A percentile compares a stretch with the other conserved stretches of the same genome.
These are phyloP conservation scores for Aspergillus asperescens DNA, from an alignment of 495 filamentous ascomycete species.

Conservation along the genomic window DNA sequence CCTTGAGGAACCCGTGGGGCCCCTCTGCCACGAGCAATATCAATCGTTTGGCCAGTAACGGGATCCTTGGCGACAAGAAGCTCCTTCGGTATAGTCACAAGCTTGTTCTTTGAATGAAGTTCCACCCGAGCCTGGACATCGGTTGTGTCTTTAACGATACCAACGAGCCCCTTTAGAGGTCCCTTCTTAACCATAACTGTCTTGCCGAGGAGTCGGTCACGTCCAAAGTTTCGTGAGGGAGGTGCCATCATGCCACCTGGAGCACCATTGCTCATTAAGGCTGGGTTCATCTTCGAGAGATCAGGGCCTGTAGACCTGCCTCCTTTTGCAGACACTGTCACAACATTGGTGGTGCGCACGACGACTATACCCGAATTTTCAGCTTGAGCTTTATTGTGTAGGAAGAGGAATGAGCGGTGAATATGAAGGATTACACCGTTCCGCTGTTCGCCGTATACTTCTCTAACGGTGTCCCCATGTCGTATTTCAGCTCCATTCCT, in stretches of 20 bases:
- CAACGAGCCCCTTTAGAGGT: conserved; percentile 84
- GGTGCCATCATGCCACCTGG: conserved; percentile 61
- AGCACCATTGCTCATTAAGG: conserved; percentile 59
- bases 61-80: conserved; percentile 75
- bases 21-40: conserved; percentile 54
- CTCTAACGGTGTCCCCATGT: conserved; percentile 84
- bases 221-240: conserved; percentile 60
- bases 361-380: conserved; percentile 92
- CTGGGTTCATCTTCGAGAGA: conserved; percentile 88
- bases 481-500: conserved; percentile 90
- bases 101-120: conserved; percentile 85
- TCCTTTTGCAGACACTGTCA: conserved; percentile 86
- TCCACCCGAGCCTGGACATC: conserved; percentile 82
- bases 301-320: conserved; percentile 70
- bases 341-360: conserved; percentile 75
- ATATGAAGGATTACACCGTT: conserved; percentile 89
- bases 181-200: conserved; percentile 82
- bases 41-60: conserved; percentile 67
- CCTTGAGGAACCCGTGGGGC: conserved; percentile 49
- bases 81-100: conserved; percentile 72
- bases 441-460: conserved; percentile 77
- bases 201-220: conserved; percentile 84
- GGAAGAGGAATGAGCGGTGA: conserved; percentile 80
- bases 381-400: conserved; percentile 73
- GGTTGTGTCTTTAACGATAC: conserved; percentile 90